These are phyloP conservation scores for Trichoderma sp. DNA, from an alignment of 2,329 filamentous ascomycete genomes.

Conservation along the genomic window DNA sequence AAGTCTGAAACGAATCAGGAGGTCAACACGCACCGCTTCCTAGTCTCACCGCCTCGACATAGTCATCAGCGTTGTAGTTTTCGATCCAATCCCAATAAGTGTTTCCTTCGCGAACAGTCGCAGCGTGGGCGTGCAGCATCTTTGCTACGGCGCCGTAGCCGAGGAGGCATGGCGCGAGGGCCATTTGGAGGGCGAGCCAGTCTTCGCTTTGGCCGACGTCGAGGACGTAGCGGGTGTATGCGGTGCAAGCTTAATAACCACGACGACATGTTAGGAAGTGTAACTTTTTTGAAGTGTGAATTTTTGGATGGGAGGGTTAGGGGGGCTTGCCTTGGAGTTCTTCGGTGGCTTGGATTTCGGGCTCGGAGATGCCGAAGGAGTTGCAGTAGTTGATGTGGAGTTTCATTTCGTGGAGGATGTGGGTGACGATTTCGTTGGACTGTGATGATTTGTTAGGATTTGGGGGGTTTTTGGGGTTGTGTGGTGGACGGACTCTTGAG, in stretches of 20 bases:
- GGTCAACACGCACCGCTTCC: constrained; percentile 59
- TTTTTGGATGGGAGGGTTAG: not conserved
- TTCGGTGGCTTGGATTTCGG: constrained; percentile 68
- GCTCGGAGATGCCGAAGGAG: constrained; percentile 71
- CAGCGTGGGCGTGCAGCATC: constrained; percentile 61
- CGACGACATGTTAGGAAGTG: not conserved
- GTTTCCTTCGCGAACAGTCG: constrained; percentile 63
- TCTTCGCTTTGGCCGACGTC: constrained; percentile 86
- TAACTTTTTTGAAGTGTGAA: no score
- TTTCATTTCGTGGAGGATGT: constrained; percentile 75
- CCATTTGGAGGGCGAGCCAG: constrained; percentile 81
- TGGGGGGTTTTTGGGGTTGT: not conserved
- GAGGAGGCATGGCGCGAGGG: constrained; percentile 82
- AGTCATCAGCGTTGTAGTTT: constrained; percentile 82
- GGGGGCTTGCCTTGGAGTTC: constrained; percentile 64
- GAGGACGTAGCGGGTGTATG: constrained; percentile 81
- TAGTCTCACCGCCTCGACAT: constrained; percentile 65
- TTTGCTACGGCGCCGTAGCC: constrained; percentile 80
- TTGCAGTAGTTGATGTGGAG: constrained; percentile 82
- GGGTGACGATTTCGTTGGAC: constrained; percentile 60
- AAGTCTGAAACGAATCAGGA: not conserved
- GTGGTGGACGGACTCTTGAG: constrained; percentile 53
- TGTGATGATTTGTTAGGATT: constrained; percentile 21
- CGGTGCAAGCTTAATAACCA: constrained; percentile 60
- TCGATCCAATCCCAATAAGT: constrained; percentile 88